Conservation (phyloP, 768 basidiomycete species). For the Rhodotorula kratochvilovae region DNA sequence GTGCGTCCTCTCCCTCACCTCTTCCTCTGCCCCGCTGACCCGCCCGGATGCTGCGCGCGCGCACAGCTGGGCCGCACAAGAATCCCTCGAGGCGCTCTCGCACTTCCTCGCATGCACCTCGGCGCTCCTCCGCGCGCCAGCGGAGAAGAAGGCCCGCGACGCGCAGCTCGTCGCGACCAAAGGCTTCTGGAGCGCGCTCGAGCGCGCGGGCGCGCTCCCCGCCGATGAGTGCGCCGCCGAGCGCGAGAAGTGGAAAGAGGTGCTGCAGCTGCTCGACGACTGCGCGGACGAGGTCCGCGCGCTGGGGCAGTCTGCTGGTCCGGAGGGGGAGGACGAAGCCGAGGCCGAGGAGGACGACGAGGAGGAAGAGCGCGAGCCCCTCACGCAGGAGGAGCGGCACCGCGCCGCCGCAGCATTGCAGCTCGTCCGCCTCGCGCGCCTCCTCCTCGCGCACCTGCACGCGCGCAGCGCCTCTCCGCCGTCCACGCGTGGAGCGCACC, state of each 20-base stretch:
- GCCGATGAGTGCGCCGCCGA: conserved; percentile 14
- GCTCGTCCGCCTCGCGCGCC: conserved; percentile 17
- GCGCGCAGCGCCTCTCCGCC: background rate
- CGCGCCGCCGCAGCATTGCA: background rate
- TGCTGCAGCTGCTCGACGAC: conserved; percentile 26
- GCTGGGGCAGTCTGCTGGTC: background rate
- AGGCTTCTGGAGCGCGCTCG: conserved; percentile 13
- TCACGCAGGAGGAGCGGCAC: background rate
- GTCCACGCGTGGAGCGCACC: background rate
- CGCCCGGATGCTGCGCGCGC: background rate
- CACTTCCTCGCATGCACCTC: conserved; percentile 1
- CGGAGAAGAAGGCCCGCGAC: background rate
- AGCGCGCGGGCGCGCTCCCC: conserved; percentile 1
- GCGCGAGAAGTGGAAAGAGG: conserved; percentile 17
- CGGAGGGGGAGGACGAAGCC: background rate
- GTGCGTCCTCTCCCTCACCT: no score
- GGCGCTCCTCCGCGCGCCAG: background rate
- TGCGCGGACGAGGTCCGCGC: conserved; percentile 24
- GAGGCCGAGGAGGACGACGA: conserved; percentile 10
- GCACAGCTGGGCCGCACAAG: conserved; percentile 20
- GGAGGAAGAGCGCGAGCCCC: background rate
- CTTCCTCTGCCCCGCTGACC: background rate
- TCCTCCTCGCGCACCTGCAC: conserved; percentile 11
- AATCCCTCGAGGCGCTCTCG: conserved; percentile 19
- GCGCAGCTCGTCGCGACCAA: conserved; percentile 9